A percentile compares a stretch with the other conserved stretches of the same genome.
phyloP scores from a whole-genome alignment of 805 yeast genomes.

The Jamesozyma spencerorum region DNA sequence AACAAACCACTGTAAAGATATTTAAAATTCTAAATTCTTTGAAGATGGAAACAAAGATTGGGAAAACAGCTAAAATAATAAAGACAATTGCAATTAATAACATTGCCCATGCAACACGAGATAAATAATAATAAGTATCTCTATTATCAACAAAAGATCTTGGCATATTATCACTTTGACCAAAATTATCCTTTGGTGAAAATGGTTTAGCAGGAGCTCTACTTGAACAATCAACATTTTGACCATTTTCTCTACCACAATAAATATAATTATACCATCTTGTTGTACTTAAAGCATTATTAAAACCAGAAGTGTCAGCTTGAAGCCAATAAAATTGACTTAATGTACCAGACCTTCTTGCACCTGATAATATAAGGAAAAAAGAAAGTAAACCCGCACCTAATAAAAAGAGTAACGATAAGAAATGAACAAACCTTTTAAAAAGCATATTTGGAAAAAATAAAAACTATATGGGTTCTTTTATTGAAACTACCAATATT shows the following conservation, averaged over 20 bases:
- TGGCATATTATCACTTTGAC: constrained; percentile 42
- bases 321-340: constrained; percentile 69
- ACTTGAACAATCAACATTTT: constrained; percentile 41
- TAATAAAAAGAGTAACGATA: constrained; percentile 31
- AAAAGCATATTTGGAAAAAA: constrained; percentile 7
- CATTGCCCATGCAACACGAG: constrained; percentile 63
- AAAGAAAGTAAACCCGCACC: constrained; percentile 48
- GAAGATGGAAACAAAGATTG: constrained; percentile 22
- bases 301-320: constrained; percentile 57
- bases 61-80: constrained; percentile 39
- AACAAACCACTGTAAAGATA: constrained; percentile 13
- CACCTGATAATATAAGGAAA: constrained; percentile 61
- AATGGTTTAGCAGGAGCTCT: constrained; percentile 73
- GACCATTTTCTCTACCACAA: constrained; percentile 37
- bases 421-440: constrained; percentile 23
- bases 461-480: neutral
- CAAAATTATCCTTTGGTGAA: constrained; percentile 72
- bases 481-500: no score
- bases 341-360: constrained; percentile 42
- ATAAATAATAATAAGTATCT: constrained; percentile 51
- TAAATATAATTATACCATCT: constrained; percentile 82
- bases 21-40: constrained; percentile 13
- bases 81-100: constrained; percentile 49
- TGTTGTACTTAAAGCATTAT: constrained; percentile 35
- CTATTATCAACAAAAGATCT: constrained; percentile 38